Conservation (phyloP, 2,329 filamentous ascomycete species). For the Monosporascus sp. region DNA sequence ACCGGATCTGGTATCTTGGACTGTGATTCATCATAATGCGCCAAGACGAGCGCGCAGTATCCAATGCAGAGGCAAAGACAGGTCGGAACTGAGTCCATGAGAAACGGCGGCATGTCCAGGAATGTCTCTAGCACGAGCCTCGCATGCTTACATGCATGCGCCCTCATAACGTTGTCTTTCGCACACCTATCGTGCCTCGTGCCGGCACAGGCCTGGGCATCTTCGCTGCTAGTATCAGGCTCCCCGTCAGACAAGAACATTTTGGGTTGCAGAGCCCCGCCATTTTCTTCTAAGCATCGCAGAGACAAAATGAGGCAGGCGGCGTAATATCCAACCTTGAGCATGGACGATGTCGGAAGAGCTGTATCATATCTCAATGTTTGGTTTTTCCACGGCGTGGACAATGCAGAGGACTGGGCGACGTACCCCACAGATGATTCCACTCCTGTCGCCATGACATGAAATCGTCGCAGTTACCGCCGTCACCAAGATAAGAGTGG, state of each 20-base stretch:
- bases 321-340: conserved; percentile 28
- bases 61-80: conserved; percentile 26
- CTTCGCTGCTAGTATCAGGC: conserved; percentile 8
- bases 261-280: conserved; percentile 21
- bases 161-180: conserved; percentile 15
- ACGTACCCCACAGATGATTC: conserved; percentile 28
- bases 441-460: conserved; percentile 29
- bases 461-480: conserved; percentile 28
- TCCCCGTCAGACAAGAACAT: conserved; percentile 22
- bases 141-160: conserved; percentile 23
- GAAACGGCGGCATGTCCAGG: conserved; percentile 25
- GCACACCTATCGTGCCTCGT: conserved; percentile 2
- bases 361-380: conserved; percentile 11
- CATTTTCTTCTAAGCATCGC: conserved; percentile 24
- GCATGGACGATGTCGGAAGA: conserved; percentile 28
- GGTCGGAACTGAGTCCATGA: conserved; percentile 24
- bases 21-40: conserved; percentile 25
- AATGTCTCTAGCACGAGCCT: conserved; percentile 25
- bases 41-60: conserved; percentile 28
- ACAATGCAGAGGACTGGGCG: background rate
- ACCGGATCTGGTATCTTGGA: conserved; percentile 23
- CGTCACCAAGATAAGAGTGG: conserved; percentile 24
- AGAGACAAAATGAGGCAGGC: conserved; percentile 29
- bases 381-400: background rate
- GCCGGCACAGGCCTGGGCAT: conserved; percentile 4